These are phyloP conservation scores for Hypoxylon intermedium DNA, from an alignment of 495 filamentous ascomycete species.

Conservation along the genomic window DNA sequence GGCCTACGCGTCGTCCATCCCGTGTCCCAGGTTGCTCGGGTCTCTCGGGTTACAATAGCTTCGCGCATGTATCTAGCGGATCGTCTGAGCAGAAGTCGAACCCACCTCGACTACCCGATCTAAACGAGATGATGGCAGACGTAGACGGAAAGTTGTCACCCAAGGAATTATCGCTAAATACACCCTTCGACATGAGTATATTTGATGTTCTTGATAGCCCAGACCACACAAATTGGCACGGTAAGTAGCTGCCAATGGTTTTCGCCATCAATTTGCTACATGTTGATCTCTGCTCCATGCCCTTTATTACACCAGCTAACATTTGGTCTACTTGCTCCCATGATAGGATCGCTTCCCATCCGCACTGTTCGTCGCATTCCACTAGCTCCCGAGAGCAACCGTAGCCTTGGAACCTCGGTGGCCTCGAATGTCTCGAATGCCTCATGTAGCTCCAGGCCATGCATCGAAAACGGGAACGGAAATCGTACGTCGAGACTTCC, in stretches of 20 bases:
- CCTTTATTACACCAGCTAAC: constrained; percentile 1
- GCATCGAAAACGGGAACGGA: not conserved
- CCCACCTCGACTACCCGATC: constrained; percentile 25
- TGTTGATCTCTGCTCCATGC: not conserved
- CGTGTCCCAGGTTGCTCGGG: too few species aligned
- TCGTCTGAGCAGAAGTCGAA: constrained; percentile 1
- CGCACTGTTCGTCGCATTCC: constrained; percentile 2
- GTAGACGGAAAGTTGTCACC: not conserved
- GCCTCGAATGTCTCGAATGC: not conserved
- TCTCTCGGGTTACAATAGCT: too few species aligned
- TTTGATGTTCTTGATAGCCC: constrained; percentile 17
- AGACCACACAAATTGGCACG: not conserved
- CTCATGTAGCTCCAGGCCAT: not conserved
- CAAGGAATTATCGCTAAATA: constrained; percentile 8
- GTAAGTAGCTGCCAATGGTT: constrained; percentile 12
- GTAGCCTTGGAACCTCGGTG: not conserved
- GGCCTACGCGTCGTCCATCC: not conserved
- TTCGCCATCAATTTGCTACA: not conserved
- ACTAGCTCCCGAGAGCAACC: not conserved
- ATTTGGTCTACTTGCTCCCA: not conserved
- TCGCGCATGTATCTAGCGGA: constrained; percentile 15
- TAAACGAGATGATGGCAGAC: constrained; percentile 24
- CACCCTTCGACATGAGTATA: constrained; percentile 22
- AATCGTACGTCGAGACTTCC: constrained; percentile 20
- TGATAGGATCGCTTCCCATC: constrained; percentile 3